Conservation (phyloP, 1,139 yeast species). For the Saccharomyces hybrid region DNA sequence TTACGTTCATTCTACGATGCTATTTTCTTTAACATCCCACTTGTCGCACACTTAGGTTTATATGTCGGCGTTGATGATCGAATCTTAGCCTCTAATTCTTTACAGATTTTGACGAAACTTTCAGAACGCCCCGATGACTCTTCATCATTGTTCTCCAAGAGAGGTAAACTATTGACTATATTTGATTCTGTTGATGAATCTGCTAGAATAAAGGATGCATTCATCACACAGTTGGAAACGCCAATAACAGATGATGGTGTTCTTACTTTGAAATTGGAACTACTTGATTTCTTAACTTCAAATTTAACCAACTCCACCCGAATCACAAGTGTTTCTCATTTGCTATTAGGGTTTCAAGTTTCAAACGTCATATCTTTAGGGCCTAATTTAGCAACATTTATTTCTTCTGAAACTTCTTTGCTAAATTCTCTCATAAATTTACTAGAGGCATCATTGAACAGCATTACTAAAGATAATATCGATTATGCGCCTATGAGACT, state of each 20-base stretch:
- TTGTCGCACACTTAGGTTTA: conserved; percentile 60
- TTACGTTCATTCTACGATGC: conserved; percentile 61
- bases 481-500: conserved; percentile 50
- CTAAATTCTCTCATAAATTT: conserved; percentile 47
- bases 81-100: conserved; percentile 45
- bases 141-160: conserved; percentile 34
- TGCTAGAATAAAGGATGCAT: conserved; percentile 58
- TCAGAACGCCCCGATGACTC: conserved; percentile 31
- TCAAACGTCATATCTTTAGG: conserved; percentile 40
- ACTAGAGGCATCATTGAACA: conserved; percentile 42
- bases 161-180: conserved; percentile 62
- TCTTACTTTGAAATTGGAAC: conserved; percentile 46
- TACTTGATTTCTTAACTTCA: conserved; percentile 50
- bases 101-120: conserved; percentile 47
- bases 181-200: conserved; percentile 68
- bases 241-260: conserved; percentile 33
- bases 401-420: conserved; percentile 47
- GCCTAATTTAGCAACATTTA: conserved; percentile 39
- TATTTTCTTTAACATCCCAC: conserved; percentile 55
- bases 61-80: conserved; percentile 54
- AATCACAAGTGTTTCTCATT: conserved; percentile 54
- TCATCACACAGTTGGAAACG: conserved; percentile 61
- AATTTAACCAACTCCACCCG: conserved; percentile 40
- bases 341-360: conserved; percentile 63
- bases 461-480: conserved; percentile 38